Evolutionary conservation across 495 filamentous ascomycete genomes (phyloP).

Genomic region (Podospora appendiculata): DNA sequence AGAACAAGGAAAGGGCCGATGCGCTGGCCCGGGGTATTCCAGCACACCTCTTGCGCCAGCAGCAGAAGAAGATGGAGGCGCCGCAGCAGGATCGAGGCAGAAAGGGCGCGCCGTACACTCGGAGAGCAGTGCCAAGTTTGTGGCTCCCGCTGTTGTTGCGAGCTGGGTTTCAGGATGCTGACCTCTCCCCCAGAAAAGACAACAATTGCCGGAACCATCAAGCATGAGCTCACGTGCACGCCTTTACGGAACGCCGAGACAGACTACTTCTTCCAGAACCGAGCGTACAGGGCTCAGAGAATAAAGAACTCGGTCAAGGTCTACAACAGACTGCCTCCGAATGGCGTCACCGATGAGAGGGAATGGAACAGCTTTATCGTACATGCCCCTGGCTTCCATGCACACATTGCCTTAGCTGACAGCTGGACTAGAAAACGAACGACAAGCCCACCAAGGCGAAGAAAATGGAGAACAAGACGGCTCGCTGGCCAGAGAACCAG

Average conservation of each 20-base stretch:
- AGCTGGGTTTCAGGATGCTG: background rate
- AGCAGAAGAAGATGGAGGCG: constrained; percentile 30
- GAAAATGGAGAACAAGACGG: constrained; percentile 68
- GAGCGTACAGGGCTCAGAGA: constrained; percentile 55
- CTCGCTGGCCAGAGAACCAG: constrained; percentile 78
- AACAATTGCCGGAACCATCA: constrained; percentile 60
- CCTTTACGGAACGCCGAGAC: constrained; percentile 71
- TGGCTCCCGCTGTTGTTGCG: constrained; percentile 7
- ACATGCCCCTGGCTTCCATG: constrained; percentile 16
- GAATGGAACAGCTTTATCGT: constrained; percentile 52
- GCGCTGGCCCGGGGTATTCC: constrained; percentile 43
- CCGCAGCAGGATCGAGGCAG: constrained; percentile 45
- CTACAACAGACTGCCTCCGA: constrained; percentile 24
- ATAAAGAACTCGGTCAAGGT: constrained; percentile 50
- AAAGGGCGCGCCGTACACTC: constrained; percentile 59
- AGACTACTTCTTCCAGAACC: constrained; percentile 48
- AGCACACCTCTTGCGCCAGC: constrained; percentile 34
- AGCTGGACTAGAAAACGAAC: constrained; percentile 36
- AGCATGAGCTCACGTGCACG: constrained; percentile 69
- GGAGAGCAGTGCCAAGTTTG: constrained; percentile 78
- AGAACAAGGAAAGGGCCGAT: constrained; percentile 42
- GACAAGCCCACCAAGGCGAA: constrained; percentile 41
- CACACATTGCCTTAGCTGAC: background rate
- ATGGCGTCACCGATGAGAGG: constrained; percentile 36
- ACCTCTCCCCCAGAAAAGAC: constrained; percentile 60